These are phyloP conservation scores for Fusarium sp. DNA, from an alignment of 2,329 filamentous ascomycete species.

Conservation along the genomic window DNA sequence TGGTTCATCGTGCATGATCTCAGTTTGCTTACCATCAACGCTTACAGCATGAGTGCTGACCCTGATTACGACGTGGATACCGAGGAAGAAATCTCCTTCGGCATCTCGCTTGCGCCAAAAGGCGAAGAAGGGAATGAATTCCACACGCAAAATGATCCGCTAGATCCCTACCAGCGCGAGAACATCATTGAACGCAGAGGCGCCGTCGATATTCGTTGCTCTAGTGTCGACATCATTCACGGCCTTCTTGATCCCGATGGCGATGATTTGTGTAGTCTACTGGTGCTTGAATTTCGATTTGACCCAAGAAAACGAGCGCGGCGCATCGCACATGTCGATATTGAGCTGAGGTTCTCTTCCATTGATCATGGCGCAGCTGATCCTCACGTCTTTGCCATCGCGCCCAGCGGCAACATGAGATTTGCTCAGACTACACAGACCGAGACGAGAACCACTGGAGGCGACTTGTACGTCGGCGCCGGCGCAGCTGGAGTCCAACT, in stretches of 20 bases:
- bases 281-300: constrained; percentile 8
- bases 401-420: constrained; percentile 2
- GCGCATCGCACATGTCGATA: background rate
- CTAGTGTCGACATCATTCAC: background rate
- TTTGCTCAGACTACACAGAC: background rate
- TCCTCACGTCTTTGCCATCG: background rate
- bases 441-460: background rate
- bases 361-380: background rate
- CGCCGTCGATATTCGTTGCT: constrained; percentile 15
- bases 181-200: constrained; percentile 6
- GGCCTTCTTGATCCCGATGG: constrained; percentile 15
- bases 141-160: constrained; percentile 10
- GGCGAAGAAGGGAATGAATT: constrained; percentile 14
- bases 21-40: background rate
- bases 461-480: background rate
- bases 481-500: background rate
- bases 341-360: background rate
- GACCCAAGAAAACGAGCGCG: background rate
- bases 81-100: background rate
- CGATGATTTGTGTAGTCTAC: background rate
- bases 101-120: background rate
- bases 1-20: background rate
- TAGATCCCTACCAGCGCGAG: constrained; percentile 15
- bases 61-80: background rate
- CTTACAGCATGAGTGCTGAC: background rate